These are phyloP conservation scores for Choiromyces venosus DNA, from an alignment of 495 filamentous ascomycete species.

Conservation along the genomic window DNA sequence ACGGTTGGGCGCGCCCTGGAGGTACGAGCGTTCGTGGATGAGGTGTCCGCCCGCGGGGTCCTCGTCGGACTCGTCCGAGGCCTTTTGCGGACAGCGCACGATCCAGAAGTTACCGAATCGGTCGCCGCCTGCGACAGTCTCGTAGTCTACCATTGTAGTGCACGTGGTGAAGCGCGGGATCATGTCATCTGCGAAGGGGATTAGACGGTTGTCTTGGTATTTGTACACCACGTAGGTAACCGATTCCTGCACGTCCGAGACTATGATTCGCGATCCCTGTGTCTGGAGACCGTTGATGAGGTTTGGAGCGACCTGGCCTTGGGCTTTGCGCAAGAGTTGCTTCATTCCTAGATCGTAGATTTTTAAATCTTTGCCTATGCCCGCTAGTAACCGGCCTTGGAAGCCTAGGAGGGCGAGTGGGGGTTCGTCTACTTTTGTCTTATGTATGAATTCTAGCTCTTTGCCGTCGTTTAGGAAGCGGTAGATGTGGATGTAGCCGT, in stretches of 20 bases:
- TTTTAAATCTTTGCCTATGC: slow-evolving; percentile 72
- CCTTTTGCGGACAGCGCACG: slow-evolving; percentile 77
- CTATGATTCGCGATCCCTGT: slow-evolving; percentile 84
- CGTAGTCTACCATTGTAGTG: slow-evolving; percentile 93
- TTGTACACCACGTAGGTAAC: slow-evolving; percentile 92
- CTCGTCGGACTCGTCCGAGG: slow-evolving; percentile 83
- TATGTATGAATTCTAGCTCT: slow-evolving; percentile 89
- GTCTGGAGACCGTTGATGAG: slow-evolving; percentile 83
- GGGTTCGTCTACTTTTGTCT: slow-evolving; percentile 82
- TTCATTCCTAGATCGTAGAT: slow-evolving; percentile 88
- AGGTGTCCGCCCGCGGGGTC: slow-evolving; percentile 85
- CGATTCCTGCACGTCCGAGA: slow-evolving; percentile 85
- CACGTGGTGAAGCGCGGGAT: slow-evolving; percentile 82
- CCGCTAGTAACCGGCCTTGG: slow-evolving; percentile 81
- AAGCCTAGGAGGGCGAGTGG: slow-evolving; percentile 84
- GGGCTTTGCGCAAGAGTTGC: slow-evolving; percentile 84
- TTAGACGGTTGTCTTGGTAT: slow-evolving; percentile 77
- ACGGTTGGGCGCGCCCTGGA: slow-evolving; percentile 81
- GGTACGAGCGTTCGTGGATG: slow-evolving; percentile 76
- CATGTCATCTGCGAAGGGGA: slow-evolving; percentile 87
- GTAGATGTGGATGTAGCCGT: slow-evolving; percentile 89
- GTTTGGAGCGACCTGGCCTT: slow-evolving; percentile 70
- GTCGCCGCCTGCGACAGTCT: slow-evolving; percentile 90
- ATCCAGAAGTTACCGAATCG: slow-evolving; percentile 97
- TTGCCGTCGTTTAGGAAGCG: slow-evolving; percentile 80